Evolutionary conservation across 2,329 filamentous ascomycete genomes (phyloP).

Genomic region (Aspergillus alliaceus): DNA sequence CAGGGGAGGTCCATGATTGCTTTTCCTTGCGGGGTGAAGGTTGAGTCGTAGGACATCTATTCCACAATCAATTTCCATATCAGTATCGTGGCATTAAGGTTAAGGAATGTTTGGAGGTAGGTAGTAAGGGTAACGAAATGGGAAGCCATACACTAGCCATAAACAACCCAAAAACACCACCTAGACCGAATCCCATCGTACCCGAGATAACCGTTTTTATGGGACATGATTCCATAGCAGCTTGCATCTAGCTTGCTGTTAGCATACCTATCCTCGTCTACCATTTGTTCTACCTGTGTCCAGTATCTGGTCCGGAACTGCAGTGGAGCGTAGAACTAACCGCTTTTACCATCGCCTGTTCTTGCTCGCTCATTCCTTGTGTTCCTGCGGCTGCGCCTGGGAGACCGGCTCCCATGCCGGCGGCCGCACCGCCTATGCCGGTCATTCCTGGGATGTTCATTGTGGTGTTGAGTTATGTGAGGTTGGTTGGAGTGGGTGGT

Average conservation of each 20-base stretch:
- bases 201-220: slow-evolving; percentile 87
- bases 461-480: background rate
- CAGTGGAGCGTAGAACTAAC: too few relatives aligned
- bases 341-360: slow-evolving; percentile 49
- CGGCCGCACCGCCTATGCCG: slow-evolving; percentile 29
- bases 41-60: slow-evolving; percentile 97
- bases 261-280: too few relatives aligned
- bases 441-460: slow-evolving; percentile 36
- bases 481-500: background rate
- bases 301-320: too few relatives aligned
- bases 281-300: too few relatives aligned
- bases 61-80: background rate
- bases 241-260: slow-evolving; percentile 63
- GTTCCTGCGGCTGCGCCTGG: slow-evolving; percentile 20
- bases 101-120: too few relatives aligned
- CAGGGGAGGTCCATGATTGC: slow-evolving; percentile 68
- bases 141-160: slow-evolving; percentile 80
- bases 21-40: slow-evolving; percentile 63
- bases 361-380: slow-evolving; percentile 47
- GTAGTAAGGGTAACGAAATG: too few relatives aligned
- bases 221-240: slow-evolving; percentile 86
- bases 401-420: slow-evolving; percentile 5
- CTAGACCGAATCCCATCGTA: slow-evolving; percentile 90
- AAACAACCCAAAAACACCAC: slow-evolving; percentile 92
- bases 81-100: background rate